These are phyloP conservation scores for Dendrobium chrysotoxum DNA, from an alignment of 106 monocot genomes.

Conservation along the genomic window DNA sequence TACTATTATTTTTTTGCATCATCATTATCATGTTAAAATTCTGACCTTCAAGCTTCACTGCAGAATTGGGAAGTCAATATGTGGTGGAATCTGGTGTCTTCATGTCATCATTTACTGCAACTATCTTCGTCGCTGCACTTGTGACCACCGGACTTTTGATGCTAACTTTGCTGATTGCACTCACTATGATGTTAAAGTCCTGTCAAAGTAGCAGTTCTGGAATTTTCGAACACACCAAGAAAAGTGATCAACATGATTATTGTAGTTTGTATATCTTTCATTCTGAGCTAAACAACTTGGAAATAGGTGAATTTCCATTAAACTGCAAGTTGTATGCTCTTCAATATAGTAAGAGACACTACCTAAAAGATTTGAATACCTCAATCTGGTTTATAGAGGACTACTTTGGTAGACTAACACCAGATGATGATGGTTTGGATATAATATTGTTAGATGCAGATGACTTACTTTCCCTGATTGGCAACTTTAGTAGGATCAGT, in stretches of 20 bases:
- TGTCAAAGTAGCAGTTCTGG: conserved; percentile 25
- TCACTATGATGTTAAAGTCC: conserved; percentile 35
- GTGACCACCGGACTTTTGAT: conserved; percentile 24
- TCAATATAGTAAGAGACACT: conserved; percentile 2
- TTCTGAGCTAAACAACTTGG: conserved; percentile 30
- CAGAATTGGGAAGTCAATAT: conserved; percentile 35
- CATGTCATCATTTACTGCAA: conserved; percentile 41
- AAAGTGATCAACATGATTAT: conserved; percentile 15
- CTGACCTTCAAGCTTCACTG: neutral
- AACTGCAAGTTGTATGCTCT: conserved; percentile 13
- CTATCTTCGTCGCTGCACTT: conserved; percentile 30
- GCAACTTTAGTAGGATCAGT: neutral
- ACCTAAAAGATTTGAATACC: conserved; percentile 18
- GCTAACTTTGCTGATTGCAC: conserved; percentile 25
- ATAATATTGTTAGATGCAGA: conserved; percentile 34
- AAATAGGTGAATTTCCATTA: conserved; percentile 19
- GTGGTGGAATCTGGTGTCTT: conserved; percentile 35
- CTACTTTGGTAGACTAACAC: conserved; percentile 20
- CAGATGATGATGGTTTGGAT: conserved; percentile 23
- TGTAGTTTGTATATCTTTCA: conserved; percentile 28
- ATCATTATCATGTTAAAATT: neutral
- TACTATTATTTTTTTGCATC: neutral
- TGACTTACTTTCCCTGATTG: conserved; percentile 16
- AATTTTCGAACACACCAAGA: conserved; percentile 12
- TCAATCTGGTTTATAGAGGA: conserved; percentile 27